Conservation (phyloP, 345 rosid species). For the Corchorus capsularis region DNA sequence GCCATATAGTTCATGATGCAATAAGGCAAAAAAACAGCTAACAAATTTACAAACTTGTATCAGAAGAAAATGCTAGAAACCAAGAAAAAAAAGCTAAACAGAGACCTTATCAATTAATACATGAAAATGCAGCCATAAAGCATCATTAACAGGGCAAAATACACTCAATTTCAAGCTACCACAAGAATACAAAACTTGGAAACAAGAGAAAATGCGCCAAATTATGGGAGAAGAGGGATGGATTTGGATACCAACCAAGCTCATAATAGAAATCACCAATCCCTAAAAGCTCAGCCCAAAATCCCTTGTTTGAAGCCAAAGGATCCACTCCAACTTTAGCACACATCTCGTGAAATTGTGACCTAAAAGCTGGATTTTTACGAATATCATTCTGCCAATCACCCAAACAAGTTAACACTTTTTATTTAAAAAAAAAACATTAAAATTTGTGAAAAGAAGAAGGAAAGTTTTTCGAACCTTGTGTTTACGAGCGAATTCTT, state of each 20-base stretch:
- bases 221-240: not conserved
- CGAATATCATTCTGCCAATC: conserved; percentile 74
- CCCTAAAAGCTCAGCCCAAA: conserved; percentile 97
- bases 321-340: conserved; percentile 98
- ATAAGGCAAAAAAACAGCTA: not conserved
- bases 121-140: not conserved
- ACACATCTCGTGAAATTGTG: conserved; percentile 87
- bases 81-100: not conserved
- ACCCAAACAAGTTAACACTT: not conserved
- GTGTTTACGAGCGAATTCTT: conserved; percentile 92
- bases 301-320: conserved; percentile 87
- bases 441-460: not conserved
- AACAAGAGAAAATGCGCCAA: not conserved
- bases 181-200: not conserved
- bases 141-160: not conserved
- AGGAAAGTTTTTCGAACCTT: conserved; percentile 45
- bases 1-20: no score
- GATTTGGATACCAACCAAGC: conserved; percentile 52
- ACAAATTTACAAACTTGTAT: not conserved
- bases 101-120: not conserved
- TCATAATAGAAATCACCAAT: conserved; percentile 98
- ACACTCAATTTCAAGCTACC: not conserved
- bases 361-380: conserved; percentile 75
- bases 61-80: not conserved
- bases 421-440: not conserved